phyloP scores from a whole-genome alignment of 192 early-diverging fungal species.

The Phycomyces nitens region DNA sequence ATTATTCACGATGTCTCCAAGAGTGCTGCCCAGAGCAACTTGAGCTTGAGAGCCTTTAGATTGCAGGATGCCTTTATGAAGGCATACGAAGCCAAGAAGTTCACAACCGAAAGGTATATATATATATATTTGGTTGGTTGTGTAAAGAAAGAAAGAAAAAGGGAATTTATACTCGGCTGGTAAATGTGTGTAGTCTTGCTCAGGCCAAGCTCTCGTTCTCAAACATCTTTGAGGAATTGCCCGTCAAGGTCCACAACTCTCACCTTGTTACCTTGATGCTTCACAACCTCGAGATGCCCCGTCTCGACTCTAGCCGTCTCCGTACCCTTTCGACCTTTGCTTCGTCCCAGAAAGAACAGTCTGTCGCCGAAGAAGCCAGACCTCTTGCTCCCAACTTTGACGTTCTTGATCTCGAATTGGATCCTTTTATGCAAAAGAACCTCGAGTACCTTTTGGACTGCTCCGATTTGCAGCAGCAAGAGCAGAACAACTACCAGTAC shows the following conservation, averaged over 20 bases:
- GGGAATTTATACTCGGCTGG: too few species aligned
- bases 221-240: neutral
- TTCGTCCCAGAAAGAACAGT: conserved; percentile 15
- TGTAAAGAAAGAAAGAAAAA: too few species aligned
- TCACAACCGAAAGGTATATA: conserved; percentile 72
- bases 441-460: conserved; percentile 71
- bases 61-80: conserved; percentile 84
- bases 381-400: conserved; percentile 61
- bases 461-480: conserved; percentile 87
- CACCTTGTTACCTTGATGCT: conserved; percentile 76
- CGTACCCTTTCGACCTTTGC: conserved; percentile 62
- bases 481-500: conserved; percentile 89
- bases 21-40: conserved; percentile 78
- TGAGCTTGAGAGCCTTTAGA: conserved; percentile 84
- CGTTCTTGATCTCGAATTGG: conserved; percentile 78
- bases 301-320: conserved; percentile 47
- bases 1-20: conserved; percentile 91
- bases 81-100: conserved; percentile 76
- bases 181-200: neutral
- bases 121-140: conserved; percentile 1
- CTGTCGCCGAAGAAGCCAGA: conserved; percentile 36
- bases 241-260: conserved; percentile 80
- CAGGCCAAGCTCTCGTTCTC: neutral
- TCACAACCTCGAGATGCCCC: conserved; percentile 61
- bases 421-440: conserved; percentile 85